A percentile compares a stretch with the other conserved stretches of the same genome.
These are phyloP conservation scores for Elsinoe australis DNA, from an alignment of 2,329 filamentous ascomycete genomes.

Conservation along the genomic window DNA sequence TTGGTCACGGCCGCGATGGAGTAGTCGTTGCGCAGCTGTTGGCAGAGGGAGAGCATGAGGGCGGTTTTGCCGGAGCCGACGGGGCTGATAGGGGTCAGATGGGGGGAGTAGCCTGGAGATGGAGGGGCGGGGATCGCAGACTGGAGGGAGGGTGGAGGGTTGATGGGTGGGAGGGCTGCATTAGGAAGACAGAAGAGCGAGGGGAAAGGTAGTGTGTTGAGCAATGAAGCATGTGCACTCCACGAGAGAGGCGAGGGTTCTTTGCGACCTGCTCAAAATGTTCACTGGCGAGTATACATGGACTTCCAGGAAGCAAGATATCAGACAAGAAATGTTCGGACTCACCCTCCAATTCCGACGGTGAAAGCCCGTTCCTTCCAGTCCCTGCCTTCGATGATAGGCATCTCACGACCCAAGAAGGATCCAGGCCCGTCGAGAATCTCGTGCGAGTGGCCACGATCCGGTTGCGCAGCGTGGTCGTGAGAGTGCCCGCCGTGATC, in stretches of 20 bases:
- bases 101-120: background rate
- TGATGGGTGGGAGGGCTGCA: background rate
- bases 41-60: slow-evolving; percentile 88
- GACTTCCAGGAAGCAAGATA: background rate
- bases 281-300: too few relatives aligned
- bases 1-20: slow-evolving; percentile 94
- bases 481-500: slow-evolving; percentile 44
- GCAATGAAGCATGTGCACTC: background rate
- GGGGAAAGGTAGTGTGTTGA: background rate
- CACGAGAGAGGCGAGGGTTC: background rate
- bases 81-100: slow-evolving; percentile 51
- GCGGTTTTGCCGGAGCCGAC: slow-evolving; percentile 97
- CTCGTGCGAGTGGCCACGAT: slow-evolving; percentile 93
- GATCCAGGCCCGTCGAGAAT: slow-evolving; percentile 90
- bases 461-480: slow-evolving; percentile 42
- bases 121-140: background rate
- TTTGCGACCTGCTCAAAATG: too few relatives aligned
- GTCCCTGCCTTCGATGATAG: slow-evolving; percentile 76
- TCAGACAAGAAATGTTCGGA: slow-evolving; percentile 17
- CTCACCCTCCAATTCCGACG: slow-evolving; percentile 93
- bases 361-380: slow-evolving; percentile 91
- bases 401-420: slow-evolving; percentile 85
- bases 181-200: background rate
- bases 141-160: background rate
- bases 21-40: slow-evolving; percentile 69